A percentile compares a stretch with the other conserved stretches of the same genome.
Conservation (phyloP, 495 filamentous ascomycete genomes). For the Penicillium tannophilum region DNA sequence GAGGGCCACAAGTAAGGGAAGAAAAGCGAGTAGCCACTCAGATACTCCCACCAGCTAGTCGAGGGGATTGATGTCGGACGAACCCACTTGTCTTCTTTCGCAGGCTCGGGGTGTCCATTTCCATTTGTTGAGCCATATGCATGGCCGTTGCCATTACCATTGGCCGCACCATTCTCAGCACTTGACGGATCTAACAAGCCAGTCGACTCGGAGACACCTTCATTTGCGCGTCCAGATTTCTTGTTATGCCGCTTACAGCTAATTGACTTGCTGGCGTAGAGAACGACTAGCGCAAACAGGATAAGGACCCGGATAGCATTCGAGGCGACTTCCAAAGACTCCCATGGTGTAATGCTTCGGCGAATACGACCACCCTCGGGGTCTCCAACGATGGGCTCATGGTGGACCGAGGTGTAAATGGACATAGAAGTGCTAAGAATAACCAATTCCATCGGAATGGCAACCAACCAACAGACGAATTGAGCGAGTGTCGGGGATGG, state of each 20-base stretch:
- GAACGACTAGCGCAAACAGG: constrained; percentile 56
- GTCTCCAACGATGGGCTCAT: constrained; percentile 61
- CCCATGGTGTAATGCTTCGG: constrained; percentile 62
- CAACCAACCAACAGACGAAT: constrained; percentile 71
- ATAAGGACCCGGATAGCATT: constrained; percentile 62
- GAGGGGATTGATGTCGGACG: constrained; percentile 66
- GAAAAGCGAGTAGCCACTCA: constrained; percentile 84
- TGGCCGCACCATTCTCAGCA: constrained; percentile 45
- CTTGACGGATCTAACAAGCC: constrained; percentile 46
- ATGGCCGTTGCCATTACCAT: constrained; percentile 46
- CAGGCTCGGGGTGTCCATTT: constrained; percentile 34
- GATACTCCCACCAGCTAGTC: constrained; percentile 87
- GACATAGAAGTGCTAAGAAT: constrained; percentile 66
- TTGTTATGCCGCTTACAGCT: constrained; percentile 30
- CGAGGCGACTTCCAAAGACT: constrained; percentile 60
- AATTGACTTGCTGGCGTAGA: constrained; percentile 60
- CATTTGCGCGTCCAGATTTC: constrained; percentile 28
- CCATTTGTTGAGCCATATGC: constrained; percentile 54
- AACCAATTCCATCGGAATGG: constrained; percentile 64
- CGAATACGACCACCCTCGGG: constrained; percentile 45
- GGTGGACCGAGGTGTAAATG: constrained; percentile 60
- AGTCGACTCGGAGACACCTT: constrained; percentile 56
- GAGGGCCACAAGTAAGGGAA: constrained; percentile 91
- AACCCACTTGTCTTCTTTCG: constrained; percentile 60
- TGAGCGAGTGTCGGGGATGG: constrained; percentile 74